These are phyloP conservation scores for Magnaporthales sp. DNA, from an alignment of 2,329 filamentous ascomycete genomes.

Conservation along the genomic window DNA sequence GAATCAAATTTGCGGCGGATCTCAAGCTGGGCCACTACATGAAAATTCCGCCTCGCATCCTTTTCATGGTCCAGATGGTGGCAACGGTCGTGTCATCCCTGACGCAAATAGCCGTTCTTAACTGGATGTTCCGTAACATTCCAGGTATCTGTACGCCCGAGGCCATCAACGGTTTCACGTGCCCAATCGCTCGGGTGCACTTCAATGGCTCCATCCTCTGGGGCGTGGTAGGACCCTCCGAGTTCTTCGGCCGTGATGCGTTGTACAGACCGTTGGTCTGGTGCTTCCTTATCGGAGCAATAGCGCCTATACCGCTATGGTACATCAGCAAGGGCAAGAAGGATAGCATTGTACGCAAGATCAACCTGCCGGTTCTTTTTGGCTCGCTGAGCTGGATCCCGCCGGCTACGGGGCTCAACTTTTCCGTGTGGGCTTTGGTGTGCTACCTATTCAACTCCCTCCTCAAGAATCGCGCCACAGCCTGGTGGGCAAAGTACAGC, in stretches of 20 bases:
- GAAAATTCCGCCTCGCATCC: conserved; percentile 73
- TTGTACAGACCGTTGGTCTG: conserved; percentile 71
- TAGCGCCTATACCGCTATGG: conserved; percentile 69
- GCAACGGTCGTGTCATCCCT: conserved; percentile 69
- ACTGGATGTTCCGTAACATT: conserved; percentile 82
- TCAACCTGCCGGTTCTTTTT: conserved; percentile 77
- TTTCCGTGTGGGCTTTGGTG: conserved; percentile 77
- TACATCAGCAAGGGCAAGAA: conserved; percentile 53
- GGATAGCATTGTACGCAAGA: conserved; percentile 59
- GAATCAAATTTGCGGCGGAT: conserved; percentile 81
- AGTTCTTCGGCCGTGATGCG: conserved; percentile 72
- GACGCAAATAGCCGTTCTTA: conserved; percentile 75
- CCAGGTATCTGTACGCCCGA: conserved; percentile 67
- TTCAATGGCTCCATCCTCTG: conserved; percentile 87
- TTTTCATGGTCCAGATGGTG: conserved; percentile 70
- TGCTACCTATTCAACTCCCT: conserved; percentile 79
- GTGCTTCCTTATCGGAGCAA: conserved; percentile 70
- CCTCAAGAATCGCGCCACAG: conserved; percentile 57
- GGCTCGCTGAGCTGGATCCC: conserved; percentile 81
- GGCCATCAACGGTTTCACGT: conserved; percentile 82
- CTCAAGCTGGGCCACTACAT: conserved; percentile 84
- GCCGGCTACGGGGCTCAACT: conserved; percentile 79
- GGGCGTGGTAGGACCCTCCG: conserved; percentile 75
- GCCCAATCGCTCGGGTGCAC: conserved; percentile 77
- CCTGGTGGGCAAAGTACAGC: conserved; percentile 88